Evolutionary conservation across 305 asterid genomes (phyloP).

Genomic region (Solanum hybrid): DNA sequence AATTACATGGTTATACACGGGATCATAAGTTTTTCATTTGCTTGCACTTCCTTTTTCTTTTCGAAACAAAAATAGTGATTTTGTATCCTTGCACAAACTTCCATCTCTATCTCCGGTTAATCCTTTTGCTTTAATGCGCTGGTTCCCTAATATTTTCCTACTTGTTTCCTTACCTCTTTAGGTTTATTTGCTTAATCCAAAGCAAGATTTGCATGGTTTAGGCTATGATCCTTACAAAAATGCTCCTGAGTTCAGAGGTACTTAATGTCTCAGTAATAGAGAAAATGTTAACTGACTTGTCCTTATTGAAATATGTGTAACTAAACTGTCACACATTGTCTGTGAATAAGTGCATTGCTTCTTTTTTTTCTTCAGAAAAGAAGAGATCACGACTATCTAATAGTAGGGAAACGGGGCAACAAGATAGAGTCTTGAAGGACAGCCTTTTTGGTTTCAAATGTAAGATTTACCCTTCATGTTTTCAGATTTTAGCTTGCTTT

Average conservation of each 20-base stretch:
- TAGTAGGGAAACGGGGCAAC: slow-evolving; percentile 30
- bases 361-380: slow-evolving; percentile 38
- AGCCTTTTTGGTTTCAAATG: slow-evolving; percentile 36
- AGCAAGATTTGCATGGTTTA: slow-evolving; percentile 79
- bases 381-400: slow-evolving; percentile 61
- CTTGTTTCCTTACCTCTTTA: slow-evolving; percentile 13
- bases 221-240: slow-evolving; percentile 95
- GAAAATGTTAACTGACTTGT: not conserved
- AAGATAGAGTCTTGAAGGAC: slow-evolving; percentile 44
- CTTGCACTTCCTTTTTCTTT: not conserved
- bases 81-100: not conserved
- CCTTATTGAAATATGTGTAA: not conserved
- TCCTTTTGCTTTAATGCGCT: not conserved
- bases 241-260: slow-evolving; percentile 98
- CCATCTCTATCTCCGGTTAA: not conserved
- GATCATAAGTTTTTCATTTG: not conserved
- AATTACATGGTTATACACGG: not conserved
- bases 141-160: not conserved
- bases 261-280: slow-evolving; percentile 16
- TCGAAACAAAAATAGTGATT: not conserved
- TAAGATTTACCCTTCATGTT: slow-evolving; percentile 9
- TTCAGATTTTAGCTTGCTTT: not conserved
- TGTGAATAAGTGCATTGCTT: not conserved
- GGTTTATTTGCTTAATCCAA: slow-evolving; percentile 73
- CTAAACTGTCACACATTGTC: not conserved